Evolutionary conservation across 2,329 filamentous ascomycete genomes (phyloP), one percentile per base, ranked within the genome.

Genomic region (Simplicillium sp.): DNA sequence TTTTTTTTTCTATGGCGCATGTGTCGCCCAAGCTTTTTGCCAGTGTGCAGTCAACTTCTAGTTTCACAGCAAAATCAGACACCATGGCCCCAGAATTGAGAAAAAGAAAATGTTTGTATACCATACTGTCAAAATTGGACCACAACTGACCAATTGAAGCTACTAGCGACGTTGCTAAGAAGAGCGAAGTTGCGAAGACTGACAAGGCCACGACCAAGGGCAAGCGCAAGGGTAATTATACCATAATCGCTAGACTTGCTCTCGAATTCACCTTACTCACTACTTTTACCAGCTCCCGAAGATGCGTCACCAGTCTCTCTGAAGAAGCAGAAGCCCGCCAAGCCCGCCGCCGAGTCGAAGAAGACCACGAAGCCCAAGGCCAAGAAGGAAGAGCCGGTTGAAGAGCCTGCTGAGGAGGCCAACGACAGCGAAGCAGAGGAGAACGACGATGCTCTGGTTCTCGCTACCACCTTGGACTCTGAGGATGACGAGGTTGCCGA

Each of bases 21-120:
- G 29, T 35, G 20, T 32, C 36, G 35, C 36, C 36, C 12, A 37
- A 18, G 14, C 33, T 18, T 42, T 18, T n/a, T 15, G 31, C 15
- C 14, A 38, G 36, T 29, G 25, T 37, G 17, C 17, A 36, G 42
- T 20, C 28, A 45, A 29, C 29, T 17, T 34, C 17, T 28, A 42
- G 34, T 18, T 25, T 47, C 37, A 44, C 42, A 36, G 32, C 36
- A 38, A 48, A 46, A 52, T 48, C 33, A 48, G 44, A 52, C 46
- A 56, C 49, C 54, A 72, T 72, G 68, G 65, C 67, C 29, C 65
- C 64, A 47, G 64, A 67, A 57, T 54, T 69, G 37, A 65, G 64
- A 37, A 52, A 55, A 38, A 58, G 54, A 31, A 60, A 57, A 42
- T 46, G 56, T 57, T 46, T 38, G 42, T 34, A 39, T 18, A 3